Base-by-base conservation (phyloP, 176 grass and related monocot species). In the Carex parvula region DNA sequence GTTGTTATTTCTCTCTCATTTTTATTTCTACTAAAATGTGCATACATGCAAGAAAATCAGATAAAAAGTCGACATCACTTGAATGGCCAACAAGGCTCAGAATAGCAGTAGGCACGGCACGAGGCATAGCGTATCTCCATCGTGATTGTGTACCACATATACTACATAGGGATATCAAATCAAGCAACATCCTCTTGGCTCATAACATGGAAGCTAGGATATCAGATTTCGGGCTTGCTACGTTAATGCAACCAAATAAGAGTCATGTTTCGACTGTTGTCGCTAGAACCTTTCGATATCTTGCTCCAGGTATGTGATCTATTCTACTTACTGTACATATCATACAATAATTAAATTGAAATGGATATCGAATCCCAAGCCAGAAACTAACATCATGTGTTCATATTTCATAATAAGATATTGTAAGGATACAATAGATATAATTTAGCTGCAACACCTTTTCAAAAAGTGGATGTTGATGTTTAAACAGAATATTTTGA, bases 141-240 rank as follows among this genome's bases (percentile, higher is more conserved):
- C 91, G 94, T 32, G 92, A 97, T 81, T 94, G 92, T 65, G 83
- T 93, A 8, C 91, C 91, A 1, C 91, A 89, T 63, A 89, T 98
- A 29, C 90, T 94, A 66, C 91, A 98, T 81, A 84, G 92, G 6
- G 95, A 98, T 83, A 90, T 98, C 82, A 98, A 98, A 87, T 86
- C 91, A 54, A 98, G 91, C 62, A 98, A 98, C 86, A 94, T 98
- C 12, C 89, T 94, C 15, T 88, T 94, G 55, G 92, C 93, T 54
- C 85, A 87, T 18, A 88, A 86, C 87, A 89, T 98, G 89, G 92
- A 98, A 53, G 79, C 92, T 9, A 87, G 95, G 62, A 79, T 98
- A 66, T 91, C 89, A 1, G 92, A 93, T 85, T 94, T 98, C 18
- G 95, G 92, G 80, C 86, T 94, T 4, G 92, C 92, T 30, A 91